These are phyloP conservation scores for Populus deltoides DNA, from an alignment of 345 rosid genomes.

Conservation along the genomic window DNA sequence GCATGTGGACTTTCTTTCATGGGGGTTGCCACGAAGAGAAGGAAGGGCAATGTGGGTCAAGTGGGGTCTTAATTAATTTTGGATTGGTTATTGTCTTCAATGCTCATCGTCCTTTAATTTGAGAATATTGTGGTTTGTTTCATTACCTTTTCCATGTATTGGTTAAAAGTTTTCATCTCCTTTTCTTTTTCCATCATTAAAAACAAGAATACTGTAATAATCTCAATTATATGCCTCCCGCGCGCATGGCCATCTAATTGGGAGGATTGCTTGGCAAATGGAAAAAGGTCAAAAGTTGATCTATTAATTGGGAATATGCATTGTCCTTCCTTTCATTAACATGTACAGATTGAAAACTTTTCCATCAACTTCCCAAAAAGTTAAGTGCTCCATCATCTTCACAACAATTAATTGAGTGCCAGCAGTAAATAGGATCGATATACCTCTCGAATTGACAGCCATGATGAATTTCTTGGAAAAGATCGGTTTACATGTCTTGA, in stretches of 20 bases:
- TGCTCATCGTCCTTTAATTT: conserved; percentile 1
- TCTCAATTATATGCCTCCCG: no score
- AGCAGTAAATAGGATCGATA: no score
- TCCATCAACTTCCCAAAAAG: neutral
- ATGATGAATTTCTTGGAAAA: no score
- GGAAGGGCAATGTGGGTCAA: conserved; percentile 33
- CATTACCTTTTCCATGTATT: no score
- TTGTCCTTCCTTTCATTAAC: neutral
- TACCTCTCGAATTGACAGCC: no score
- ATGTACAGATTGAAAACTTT: neutral
- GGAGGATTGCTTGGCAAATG: no score
- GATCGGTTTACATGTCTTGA: no score
- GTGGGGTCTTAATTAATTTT: conserved; percentile 23
- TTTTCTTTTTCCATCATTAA: neutral
- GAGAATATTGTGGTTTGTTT: neutral
- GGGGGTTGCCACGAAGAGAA: conserved; percentile 55
- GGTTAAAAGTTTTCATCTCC: neutral
- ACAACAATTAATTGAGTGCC: no score
- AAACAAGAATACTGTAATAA: no score
- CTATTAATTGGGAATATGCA: neutral
- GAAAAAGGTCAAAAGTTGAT: neutral
- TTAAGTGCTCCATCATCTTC: no score
- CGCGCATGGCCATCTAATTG: no score
- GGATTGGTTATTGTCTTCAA: conserved; percentile 2
- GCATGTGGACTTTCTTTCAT: conserved; percentile 41